Conservation (phyloP, 148 eudicot genomes). For the Camellia sinensis region DNA sequence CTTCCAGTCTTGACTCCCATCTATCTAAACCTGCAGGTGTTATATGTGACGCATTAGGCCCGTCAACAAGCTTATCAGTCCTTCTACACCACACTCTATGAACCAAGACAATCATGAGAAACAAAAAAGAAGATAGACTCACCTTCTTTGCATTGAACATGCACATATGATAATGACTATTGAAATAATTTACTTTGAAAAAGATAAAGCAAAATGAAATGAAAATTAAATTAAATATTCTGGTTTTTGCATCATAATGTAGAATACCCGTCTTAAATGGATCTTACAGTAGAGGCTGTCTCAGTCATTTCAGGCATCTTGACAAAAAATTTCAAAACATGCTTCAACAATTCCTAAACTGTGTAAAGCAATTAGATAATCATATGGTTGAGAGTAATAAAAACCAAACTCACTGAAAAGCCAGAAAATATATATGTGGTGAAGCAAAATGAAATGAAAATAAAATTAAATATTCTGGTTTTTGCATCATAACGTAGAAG, state of each 20-base stretch:
- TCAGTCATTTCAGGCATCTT: no score
- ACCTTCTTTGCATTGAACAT: neutral
- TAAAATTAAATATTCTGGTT: no score
- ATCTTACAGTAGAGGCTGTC: no score
- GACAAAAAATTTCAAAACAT: no score
- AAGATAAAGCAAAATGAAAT: no score
- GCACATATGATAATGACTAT: neutral
- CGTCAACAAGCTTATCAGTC: constrained; percentile 98
- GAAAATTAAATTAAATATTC: neutral
- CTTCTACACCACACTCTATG: constrained; percentile 95
- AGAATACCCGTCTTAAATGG: neutral
- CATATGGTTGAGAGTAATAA: no score
- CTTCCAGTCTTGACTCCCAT: constrained; percentile 94
- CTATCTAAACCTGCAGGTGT: constrained; percentile 87
- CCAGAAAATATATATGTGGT: no score
- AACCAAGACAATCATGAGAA: constrained; percentile 18
- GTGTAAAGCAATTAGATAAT: no score
- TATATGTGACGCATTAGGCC: constrained; percentile 96
- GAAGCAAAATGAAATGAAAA: no score
- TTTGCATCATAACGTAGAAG: no score
- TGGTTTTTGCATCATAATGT: neutral
- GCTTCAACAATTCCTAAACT: no score
- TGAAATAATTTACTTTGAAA: neutral
- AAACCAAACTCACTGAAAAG: no score
- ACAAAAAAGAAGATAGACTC: neutral